These are phyloP conservation scores for Xylaria hypoxylon DNA, from an alignment of 2,329 filamentous ascomycete genomes.

Conservation along the genomic window DNA sequence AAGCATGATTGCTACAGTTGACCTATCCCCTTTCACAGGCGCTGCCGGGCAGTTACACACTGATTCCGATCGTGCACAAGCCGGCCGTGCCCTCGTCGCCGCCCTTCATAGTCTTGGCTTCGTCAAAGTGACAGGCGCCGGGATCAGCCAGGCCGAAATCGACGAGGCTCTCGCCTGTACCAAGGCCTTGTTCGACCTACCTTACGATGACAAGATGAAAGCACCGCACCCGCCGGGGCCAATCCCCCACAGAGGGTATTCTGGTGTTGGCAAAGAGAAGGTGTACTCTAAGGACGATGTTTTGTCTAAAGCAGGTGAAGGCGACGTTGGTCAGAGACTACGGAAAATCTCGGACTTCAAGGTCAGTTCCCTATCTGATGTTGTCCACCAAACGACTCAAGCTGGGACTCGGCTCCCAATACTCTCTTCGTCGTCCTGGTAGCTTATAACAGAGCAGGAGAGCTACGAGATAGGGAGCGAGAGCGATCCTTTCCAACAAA, in stretches of 20 bases:
- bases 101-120: conserved; percentile 40
- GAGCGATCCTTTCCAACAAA: conserved; percentile 56
- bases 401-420: too few species aligned
- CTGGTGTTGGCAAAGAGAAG: conserved; percentile 42
- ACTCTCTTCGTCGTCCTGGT: too few species aligned
- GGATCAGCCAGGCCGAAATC: conserved; percentile 36
- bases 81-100: conserved; percentile 31
- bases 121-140: conserved; percentile 39
- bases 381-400: too few species aligned
- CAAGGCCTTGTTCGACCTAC: conserved; percentile 42
- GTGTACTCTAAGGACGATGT: conserved; percentile 41
- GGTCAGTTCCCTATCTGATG: too few species aligned
- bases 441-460: conserved; percentile 38
- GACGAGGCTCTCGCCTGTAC: conserved; percentile 39
- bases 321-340: conserved; percentile 25
- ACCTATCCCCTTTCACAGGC: conserved; percentile 30
- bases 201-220: conserved; percentile 43
- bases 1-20: conserved; percentile 27
- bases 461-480: conserved; percentile 61
- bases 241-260: conserved; percentile 45
- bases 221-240: conserved; percentile 40
- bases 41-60: neutral
- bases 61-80: conserved; percentile 11
- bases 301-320: neutral
- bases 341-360: conserved; percentile 45